Evolutionary conservation across 495 filamentous ascomycete species (phyloP), one percentile per base, ranked within the genome.

Genomic region (Oidiodendron maius): DNA sequence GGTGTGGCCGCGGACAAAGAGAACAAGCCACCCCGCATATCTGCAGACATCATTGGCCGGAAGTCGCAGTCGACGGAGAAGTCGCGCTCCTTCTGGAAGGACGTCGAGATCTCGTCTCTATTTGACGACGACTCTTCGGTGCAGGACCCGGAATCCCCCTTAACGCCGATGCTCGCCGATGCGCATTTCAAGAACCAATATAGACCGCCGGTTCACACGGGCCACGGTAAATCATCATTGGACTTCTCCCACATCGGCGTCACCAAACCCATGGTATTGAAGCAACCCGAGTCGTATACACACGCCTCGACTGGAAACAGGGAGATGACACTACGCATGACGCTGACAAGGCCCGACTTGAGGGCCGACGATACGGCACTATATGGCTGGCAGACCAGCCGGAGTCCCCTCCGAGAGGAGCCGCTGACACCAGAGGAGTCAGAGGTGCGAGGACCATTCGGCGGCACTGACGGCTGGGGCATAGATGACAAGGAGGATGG

Each of bases 271-370:
- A 46, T 46, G 4, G 13, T 61, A 22, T 34, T 60, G 4, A 62
- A 56, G 48, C 56, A 59, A 34, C 52, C 52, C 18, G 71, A 66
- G 42, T 53, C 58, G 37, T 81, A 77, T 57, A 66, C 72, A n/a
- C 79, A 81, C 48, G 68, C 69, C 9, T 65, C 73, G 26, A 69
- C 73, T 21, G 75, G 75, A 38, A 83, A 76, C 32, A 81, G 91
- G 15, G 91, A 96, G 64, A 96, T 96, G 91, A 95, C 91, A 12
- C 66, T 96, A 36, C 85, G 87, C 26, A 94, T 96, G 88, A 96
- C 91, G 4, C 75, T 96, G 42, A 96, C 91, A 17, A 76, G 89
- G 40, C 89, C 90, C 0, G 91, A 95, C 59, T 74, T 96, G 44
- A 79, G 87, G 35, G 80, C 78, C 1, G 70, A 79, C 48, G 87